Base-by-base conservation (phyloP, 202 grass and related monocot genomes). In the Brachypodium distachyon region DNA sequence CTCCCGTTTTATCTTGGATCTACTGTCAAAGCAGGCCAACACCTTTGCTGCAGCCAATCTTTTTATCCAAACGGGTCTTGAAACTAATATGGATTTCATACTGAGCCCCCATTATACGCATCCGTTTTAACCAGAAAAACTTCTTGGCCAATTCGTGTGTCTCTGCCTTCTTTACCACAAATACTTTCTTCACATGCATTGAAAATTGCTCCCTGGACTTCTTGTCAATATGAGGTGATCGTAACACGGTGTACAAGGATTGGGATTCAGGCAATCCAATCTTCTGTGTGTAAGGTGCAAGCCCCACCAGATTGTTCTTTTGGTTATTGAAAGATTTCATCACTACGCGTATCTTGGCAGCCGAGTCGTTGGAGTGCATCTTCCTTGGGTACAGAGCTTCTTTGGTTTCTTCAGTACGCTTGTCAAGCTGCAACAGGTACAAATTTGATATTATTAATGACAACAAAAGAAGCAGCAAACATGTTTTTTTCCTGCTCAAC, bases 181-280 rank as follows among this genome's bases (percentile, higher is more conserved):
- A 85, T 38, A 76, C 68, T 73, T 82, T 88, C 82, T 92, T 92
- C 31, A 89, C 37, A 17, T 76, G 82, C 78, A 72, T 92, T 0
- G 77, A 84, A 36, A 89, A 89, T 44, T 86, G 83, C 44, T 89
- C 78, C 68, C 87, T 74, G 38, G 82, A 89, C 70, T 89, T 82
- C 72, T 89, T 89, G 28, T 89, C 87, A 57, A 86, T 89, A 64
- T 89, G 87, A 64, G 89, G 82, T 56, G 85, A 92, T n/a, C 85
- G 82, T 51, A 92, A 34, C 62, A 92, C 77, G 0, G 82, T 82
- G 62, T 51, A 67, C 13, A 89, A 55, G 43, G 71, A 21, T 36
- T 64, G 77, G 0, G 85, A 75, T 79, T 83, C 61, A 52, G 80
- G 85, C 61, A 87, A 61, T 44, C 80, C 80, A 13, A 87, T 33